A percentile compares a stretch with the other conserved stretches of the same genome.
Conservation (phyloP, 1,284 basidiomycete genomes). For the Malassezia dermatis region DNA sequence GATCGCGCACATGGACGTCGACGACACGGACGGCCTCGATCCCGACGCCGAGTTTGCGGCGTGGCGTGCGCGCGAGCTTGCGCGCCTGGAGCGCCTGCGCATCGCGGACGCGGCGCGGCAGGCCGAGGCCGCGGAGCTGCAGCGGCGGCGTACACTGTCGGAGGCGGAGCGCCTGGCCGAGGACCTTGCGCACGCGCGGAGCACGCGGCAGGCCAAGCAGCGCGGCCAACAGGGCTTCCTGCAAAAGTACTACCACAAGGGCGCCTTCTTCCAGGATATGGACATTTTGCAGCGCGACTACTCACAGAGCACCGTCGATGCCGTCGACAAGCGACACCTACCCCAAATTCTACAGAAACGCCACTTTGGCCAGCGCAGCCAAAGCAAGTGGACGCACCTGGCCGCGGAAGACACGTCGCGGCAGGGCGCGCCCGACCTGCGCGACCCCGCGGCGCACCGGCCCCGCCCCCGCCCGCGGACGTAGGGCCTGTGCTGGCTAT, state of each 20-base stretch:
- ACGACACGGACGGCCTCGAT: conserved; percentile 89
- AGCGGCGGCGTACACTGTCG: conserved; percentile 75
- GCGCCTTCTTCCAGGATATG: conserved; percentile 85
- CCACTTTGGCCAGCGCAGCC: conserved; percentile 83
- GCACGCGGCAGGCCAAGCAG: conserved; percentile 65
- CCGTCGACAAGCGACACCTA: conserved; percentile 67
- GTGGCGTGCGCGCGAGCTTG: conserved; percentile 85
- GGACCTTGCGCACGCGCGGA: conserved; percentile 73
- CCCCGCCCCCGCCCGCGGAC: background rate
- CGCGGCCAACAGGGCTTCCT: conserved; percentile 82
- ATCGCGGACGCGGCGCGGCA: conserved; percentile 68
- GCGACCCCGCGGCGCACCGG: background rate
- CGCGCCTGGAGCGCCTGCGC: conserved; percentile 79
- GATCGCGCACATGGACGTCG: conserved; percentile 66
- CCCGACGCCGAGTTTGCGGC: conserved; percentile 84
- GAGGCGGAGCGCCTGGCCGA: conserved; percentile 82
- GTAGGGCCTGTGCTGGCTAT: background rate
- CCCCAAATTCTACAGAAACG: conserved; percentile 95
- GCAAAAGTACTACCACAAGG: conserved; percentile 99
- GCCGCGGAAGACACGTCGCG: conserved; percentile 82
- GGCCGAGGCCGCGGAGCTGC: conserved; percentile 76
- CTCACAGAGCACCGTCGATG: conserved; percentile 72
- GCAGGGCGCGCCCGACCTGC: conserved; percentile 59
- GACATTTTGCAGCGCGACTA: conserved; percentile 82
- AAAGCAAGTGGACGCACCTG: conserved; percentile 86